These are phyloP conservation scores for Echinosophora koreensis DNA, from an alignment of 306 rosid species.

Conservation along the genomic window DNA sequence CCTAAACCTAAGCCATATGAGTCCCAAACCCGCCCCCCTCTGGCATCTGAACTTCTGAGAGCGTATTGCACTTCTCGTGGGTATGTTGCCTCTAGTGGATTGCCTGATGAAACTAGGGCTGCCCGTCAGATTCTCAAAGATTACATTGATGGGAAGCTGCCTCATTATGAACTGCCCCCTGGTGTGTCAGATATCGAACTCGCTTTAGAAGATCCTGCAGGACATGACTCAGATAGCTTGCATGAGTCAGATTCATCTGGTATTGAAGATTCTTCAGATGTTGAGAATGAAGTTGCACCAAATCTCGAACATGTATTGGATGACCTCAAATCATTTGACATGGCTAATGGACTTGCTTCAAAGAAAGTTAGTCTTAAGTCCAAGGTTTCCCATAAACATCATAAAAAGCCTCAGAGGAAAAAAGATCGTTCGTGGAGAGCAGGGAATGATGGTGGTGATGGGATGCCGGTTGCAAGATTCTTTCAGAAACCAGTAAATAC, in stretches of 20 bases:
- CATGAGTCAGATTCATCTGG: constrained; percentile 63
- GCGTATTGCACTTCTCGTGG: constrained; percentile 89
- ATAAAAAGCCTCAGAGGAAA: constrained; percentile 82
- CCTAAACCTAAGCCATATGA: constrained; percentile 94
- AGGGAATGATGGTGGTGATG: constrained; percentile 81
- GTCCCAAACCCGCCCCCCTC: constrained; percentile 79
- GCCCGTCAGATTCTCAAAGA: constrained; percentile 93
- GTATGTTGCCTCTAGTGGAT: constrained; percentile 86
- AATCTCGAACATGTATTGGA: constrained; percentile 72
- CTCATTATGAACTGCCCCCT: constrained; percentile 83
- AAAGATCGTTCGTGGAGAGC: constrained; percentile 91
- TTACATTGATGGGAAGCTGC: constrained; percentile 92
- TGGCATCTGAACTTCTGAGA: constrained; percentile 88
- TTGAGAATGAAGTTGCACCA: constrained; percentile 48
- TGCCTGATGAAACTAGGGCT: constrained; percentile 96
- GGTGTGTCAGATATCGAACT: constrained; percentile 53
- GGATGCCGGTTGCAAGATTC: constrained; percentile 75
- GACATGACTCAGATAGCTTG: constrained; percentile 40
- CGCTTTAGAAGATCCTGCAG: constrained; percentile 37
- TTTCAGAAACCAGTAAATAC: constrained; percentile 71
- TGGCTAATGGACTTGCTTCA: constrained; percentile 70
- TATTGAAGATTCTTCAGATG: constrained; percentile 55
- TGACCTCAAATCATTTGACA: constrained; percentile 85
- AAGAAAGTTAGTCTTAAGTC: constrained; percentile 53
- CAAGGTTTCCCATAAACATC: constrained; percentile 73